Conservation (phyloP, 768 basidiomycete genomes). For the Pulveroboletus sp. region DNA sequence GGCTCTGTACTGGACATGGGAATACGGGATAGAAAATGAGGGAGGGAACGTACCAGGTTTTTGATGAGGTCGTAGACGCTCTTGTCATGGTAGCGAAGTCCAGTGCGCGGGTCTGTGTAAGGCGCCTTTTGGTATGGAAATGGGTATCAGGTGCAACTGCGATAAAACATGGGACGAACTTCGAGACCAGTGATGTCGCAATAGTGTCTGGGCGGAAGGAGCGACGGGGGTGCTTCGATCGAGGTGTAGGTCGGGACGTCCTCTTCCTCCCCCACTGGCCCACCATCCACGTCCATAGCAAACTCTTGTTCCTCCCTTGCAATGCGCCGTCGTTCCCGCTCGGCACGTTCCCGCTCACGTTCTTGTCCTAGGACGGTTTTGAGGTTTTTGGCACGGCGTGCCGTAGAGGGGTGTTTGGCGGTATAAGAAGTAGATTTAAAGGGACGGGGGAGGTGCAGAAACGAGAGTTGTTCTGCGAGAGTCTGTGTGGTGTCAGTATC, state of each 20-base stretch:
- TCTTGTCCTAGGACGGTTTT: conserved; percentile 79
- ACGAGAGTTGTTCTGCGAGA: conserved; percentile 72
- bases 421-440: conserved; percentile 75
- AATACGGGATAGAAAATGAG: too few species aligned
- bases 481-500: conserved; percentile 41
- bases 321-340: conserved; percentile 58
- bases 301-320: conserved; percentile 39
- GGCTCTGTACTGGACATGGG: conserved; percentile 46
- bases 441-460: conserved; percentile 63
- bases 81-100: conserved; percentile 81
- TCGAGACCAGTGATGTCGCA: conserved; percentile 89
- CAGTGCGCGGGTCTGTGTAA: conserved; percentile 80
- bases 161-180: conserved; percentile 37
- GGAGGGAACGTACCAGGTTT: conserved; percentile 49
- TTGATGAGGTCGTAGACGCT: conserved; percentile 84
- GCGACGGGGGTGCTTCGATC: conserved; percentile 82
- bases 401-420: conserved; percentile 18
- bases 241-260: conserved; percentile 75
- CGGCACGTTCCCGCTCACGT: conserved; percentile 69
- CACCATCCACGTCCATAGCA: conserved; percentile 61
- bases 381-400: conserved; percentile 73
- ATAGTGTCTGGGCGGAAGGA: conserved; percentile 72
- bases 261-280: conserved; percentile 53
- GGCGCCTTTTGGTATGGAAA: conserved; percentile 50
- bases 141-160: too few species aligned